A percentile compares a stretch with the other conserved stretches of the same genome.
phyloP scores from a whole-genome alignment of 1,284 basidiomycete species.

The Pulchroboletus neoregius region DNA sequence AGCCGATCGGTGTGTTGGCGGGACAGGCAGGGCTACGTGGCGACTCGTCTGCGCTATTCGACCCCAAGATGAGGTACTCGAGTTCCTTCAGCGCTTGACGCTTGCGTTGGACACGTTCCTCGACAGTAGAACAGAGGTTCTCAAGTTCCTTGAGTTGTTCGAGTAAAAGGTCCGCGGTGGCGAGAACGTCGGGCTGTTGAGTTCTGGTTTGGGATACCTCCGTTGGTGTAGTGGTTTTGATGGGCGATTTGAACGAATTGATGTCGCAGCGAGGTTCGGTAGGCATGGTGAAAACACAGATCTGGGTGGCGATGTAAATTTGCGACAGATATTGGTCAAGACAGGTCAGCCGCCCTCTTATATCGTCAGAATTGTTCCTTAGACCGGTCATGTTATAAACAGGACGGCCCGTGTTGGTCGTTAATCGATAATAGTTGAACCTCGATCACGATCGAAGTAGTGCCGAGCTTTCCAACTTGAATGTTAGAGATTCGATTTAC shows the following conservation, averaged over 20 bases:
- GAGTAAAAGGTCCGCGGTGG: conserved; percentile 29
- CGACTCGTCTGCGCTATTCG: conserved; percentile 14
- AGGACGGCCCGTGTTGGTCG: background rate
- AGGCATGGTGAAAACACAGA: conserved; percentile 13
- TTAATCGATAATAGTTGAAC: too few species aligned
- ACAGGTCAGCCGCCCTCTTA: conserved; percentile 12
- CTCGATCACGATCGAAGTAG: too few species aligned
- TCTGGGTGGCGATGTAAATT: background rate
- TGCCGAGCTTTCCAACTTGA: too few species aligned
- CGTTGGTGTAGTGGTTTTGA: conserved; percentile 5
- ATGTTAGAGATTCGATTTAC: too few species aligned
- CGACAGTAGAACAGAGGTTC: conserved; percentile 20
- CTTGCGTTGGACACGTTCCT: conserved; percentile 28
- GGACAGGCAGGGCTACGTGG: conserved; percentile 22
- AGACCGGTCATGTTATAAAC: conserved; percentile 15
- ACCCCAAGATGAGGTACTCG: conserved; percentile 23
- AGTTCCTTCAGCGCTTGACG: conserved; percentile 27
- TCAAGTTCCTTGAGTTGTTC: conserved; percentile 28
- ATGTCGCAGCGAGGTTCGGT: background rate
- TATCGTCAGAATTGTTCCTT: conserved; percentile 6
- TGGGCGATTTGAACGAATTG: conserved; percentile 25
- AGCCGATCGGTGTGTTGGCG: conserved; percentile 22
- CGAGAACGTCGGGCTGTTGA: conserved; percentile 22
- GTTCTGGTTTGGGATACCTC: background rate
- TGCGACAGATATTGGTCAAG: conserved; percentile 2